Conservation (phyloP, 805 yeast genomes). For the Candida suzukii region DNA sequence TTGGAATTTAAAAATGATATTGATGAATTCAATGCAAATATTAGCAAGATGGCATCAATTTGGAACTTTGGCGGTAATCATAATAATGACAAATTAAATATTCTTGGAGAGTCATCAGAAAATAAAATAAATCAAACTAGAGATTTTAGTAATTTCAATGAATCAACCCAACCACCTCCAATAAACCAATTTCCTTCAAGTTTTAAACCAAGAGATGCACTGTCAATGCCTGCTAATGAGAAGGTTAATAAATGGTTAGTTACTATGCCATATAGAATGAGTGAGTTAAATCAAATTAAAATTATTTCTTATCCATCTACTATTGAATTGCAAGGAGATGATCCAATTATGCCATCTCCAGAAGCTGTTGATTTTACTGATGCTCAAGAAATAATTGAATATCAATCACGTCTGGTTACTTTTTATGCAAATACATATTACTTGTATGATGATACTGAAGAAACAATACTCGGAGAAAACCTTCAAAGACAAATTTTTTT, state of each 20-base stretch:
- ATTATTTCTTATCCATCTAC: conserved; percentile 42
- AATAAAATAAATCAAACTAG: no score
- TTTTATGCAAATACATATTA: conserved; percentile 34
- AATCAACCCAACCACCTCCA: neutral
- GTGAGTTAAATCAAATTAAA: conserved; percentile 25
- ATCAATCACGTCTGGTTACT: conserved; percentile 47
- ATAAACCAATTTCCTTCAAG: conserved; percentile 29
- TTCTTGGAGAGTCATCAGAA: no score
- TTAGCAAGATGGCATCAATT: no score
- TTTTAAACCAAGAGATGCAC: conserved; percentile 57
- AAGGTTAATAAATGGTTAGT: conserved; percentile 62
- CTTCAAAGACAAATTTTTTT: neutral
- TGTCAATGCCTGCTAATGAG: conserved; percentile 59
- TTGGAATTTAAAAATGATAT: no score
- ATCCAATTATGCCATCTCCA: conserved; percentile 6
- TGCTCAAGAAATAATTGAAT: conserved; percentile 40
- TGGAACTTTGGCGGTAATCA: no score
- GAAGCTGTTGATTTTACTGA: conserved; percentile 28
- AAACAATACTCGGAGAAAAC: conserved; percentile 14
- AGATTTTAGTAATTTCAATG: no score
- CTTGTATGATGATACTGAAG: conserved; percentile 15
- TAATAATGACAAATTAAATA: no score
- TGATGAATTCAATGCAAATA: no score
- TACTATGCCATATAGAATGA: conserved; percentile 39
- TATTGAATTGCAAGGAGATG: conserved; percentile 23